These are phyloP conservation scores for Capillidium rhysosporum DNA, from an alignment of 371 early-diverging fungal species.

Conservation along the genomic window DNA sequence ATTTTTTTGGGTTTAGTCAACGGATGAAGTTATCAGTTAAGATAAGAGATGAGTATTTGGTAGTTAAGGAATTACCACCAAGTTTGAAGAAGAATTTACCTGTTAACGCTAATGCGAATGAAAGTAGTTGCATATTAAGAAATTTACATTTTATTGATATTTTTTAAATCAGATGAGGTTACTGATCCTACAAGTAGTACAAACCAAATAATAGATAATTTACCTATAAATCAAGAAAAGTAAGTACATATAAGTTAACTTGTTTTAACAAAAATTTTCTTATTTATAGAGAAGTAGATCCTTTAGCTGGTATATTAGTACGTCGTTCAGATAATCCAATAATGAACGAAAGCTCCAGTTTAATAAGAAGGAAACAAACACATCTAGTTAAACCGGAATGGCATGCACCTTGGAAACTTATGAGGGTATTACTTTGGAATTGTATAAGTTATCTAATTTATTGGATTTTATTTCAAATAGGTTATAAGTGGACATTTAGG, in stretches of 20 bases:
- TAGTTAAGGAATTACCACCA: constrained; percentile 8
- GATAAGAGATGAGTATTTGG: constrained; percentile 9
- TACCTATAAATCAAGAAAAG: background rate
- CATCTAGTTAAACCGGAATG: constrained; percentile 51
- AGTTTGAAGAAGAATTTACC: background rate
- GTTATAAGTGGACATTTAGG: constrained; percentile 93
- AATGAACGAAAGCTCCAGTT: constrained; percentile 24
- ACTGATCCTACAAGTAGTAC: background rate
- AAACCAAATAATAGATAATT: background rate
- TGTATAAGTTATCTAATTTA: background rate
- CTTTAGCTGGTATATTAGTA: constrained; percentile 1
- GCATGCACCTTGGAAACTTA: constrained; percentile 98
- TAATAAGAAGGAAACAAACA: constrained; percentile 29
- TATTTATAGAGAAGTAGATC: background rate
- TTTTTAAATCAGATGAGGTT: background rate
- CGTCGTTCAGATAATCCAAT: background rate
- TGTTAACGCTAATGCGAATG: constrained; percentile 1
- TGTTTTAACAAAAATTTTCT: background rate
- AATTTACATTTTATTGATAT: background rate
- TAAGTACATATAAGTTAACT: background rate
- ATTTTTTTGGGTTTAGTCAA: constrained; percentile 2
- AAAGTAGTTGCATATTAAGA: background rate
- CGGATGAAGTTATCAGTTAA: constrained; percentile 8
- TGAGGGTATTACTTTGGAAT: constrained; percentile 33
- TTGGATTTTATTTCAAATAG: constrained; percentile 7